phyloP scores from a whole-genome alignment of 257 asterid genomes.

The Petunia axillaris region DNA sequence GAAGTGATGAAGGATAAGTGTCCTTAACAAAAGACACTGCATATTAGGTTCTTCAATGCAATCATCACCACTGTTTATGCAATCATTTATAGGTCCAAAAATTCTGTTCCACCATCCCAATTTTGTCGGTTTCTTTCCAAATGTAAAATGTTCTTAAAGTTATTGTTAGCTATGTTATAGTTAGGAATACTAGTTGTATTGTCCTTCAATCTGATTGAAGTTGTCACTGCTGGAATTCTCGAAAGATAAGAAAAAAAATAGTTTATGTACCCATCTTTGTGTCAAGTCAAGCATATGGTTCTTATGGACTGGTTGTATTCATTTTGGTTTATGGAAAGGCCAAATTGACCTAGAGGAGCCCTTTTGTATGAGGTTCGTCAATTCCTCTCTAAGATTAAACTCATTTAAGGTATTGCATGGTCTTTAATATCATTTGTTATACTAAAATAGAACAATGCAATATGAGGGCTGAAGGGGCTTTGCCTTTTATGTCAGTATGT shows the following conservation, averaged over 20 bases:
- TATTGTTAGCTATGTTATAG: background rate
- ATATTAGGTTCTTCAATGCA: background rate
- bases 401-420: too few relatives aligned
- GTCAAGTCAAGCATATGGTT: background rate
- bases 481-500: too few relatives aligned
- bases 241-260: background rate
- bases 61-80: conserved; percentile 18
- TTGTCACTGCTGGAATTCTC: background rate
- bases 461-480: too few relatives aligned
- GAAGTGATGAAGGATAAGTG: too few relatives aligned
- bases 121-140: background rate
- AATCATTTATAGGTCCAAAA: background rate
- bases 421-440: too few relatives aligned
- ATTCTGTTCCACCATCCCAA: background rate
- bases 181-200: background rate
- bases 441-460: too few relatives aligned
- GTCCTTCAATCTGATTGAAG: background rate
- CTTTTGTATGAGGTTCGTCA: too few relatives aligned
- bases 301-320: background rate
- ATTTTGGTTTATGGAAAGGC: background rate
- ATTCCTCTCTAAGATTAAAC: too few relatives aligned
- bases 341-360: background rate
- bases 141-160: background rate
- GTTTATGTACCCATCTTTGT: background rate
- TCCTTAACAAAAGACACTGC: background rate